A percentile compares a stretch with the other conserved stretches of the same genome.
Evolutionary conservation across 2,329 filamentous ascomycete species (phyloP).

Genomic region (Aspergillus persii): DNA sequence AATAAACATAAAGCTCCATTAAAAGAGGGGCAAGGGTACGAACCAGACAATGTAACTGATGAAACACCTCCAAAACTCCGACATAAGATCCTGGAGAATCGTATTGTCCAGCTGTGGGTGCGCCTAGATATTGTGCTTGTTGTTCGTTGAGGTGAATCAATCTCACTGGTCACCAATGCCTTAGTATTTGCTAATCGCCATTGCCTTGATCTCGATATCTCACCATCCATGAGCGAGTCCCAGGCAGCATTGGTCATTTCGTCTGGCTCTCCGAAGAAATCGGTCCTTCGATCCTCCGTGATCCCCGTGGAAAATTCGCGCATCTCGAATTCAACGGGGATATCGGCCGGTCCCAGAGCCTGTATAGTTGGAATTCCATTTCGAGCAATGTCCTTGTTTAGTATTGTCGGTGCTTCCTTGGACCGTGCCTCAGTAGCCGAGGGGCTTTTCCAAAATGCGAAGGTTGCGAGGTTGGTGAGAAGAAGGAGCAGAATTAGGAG

Average conservation of each 20-base stretch:
- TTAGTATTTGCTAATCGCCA: not conserved
- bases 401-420: not conserved
- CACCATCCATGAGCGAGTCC: not conserved
- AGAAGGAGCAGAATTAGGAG: not conserved
- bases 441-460: not conserved
- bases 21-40: not conserved
- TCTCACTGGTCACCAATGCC: not conserved
- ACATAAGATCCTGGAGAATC: not conserved
- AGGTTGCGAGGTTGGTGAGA: not conserved
- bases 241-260: not conserved
- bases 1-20: not conserved
- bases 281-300: not conserved
- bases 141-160: not conserved
- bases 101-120: not conserved
- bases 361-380: not conserved
- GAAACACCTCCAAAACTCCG: not conserved
- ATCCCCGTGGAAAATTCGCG: not conserved
- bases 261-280: not conserved
- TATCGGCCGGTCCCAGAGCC: not conserved
- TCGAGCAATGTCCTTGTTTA: not conserved
- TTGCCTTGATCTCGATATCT: not conserved
- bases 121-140: not conserved
- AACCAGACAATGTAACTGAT: not conserved
- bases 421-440: not conserved
- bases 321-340: not conserved